Evolutionary conservation across 2,329 filamentous ascomycete species (phyloP).

Genomic region (Macrophomina phaseolina): DNA sequence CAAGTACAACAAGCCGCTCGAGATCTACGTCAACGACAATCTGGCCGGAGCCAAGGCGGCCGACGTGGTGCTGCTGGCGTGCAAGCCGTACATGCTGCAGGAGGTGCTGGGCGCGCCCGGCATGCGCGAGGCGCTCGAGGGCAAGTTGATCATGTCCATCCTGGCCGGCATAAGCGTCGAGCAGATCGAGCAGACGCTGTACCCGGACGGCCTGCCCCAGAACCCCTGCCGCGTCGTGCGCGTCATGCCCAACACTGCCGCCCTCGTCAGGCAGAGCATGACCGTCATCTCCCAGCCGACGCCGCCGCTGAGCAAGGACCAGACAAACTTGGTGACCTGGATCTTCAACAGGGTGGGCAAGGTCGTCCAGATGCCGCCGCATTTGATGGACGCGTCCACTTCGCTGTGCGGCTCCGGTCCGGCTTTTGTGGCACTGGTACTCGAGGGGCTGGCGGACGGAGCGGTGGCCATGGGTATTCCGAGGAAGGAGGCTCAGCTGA

Average conservation of each 20-base stretch:
- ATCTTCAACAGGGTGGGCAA: constrained; percentile 78
- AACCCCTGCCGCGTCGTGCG: constrained; percentile 70
- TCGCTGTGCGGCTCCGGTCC: constrained; percentile 77
- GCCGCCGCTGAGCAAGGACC: constrained; percentile 62
- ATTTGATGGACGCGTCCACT: constrained; percentile 74
- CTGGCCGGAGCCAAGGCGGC: constrained; percentile 68
- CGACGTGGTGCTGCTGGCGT: constrained; percentile 77
- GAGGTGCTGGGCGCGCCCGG: constrained; percentile 71
- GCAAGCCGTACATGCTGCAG: constrained; percentile 78
- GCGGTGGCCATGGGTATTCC: constrained; percentile 80
- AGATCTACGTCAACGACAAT: constrained; percentile 75
- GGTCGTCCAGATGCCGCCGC: constrained; percentile 69
- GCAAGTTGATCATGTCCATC: constrained; percentile 83
- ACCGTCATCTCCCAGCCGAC: constrained; percentile 71
- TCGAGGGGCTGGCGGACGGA: constrained; percentile 78
- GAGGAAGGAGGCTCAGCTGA: constrained; percentile 72
- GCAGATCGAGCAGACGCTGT: constrained; percentile 70
- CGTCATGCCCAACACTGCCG: constrained; percentile 85
- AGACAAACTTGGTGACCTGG: constrained; percentile 69
- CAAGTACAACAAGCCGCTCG: constrained; percentile 66
- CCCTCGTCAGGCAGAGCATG: constrained; percentile 80
- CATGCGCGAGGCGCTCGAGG: constrained; percentile 73
- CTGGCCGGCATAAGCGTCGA: constrained; percentile 75
- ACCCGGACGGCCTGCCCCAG: constrained; percentile 57
- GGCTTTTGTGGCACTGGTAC: constrained; percentile 76